phyloP scores from a whole-genome alignment of 495 filamentous ascomycete genomes.

The Darksidea phi region DNA sequence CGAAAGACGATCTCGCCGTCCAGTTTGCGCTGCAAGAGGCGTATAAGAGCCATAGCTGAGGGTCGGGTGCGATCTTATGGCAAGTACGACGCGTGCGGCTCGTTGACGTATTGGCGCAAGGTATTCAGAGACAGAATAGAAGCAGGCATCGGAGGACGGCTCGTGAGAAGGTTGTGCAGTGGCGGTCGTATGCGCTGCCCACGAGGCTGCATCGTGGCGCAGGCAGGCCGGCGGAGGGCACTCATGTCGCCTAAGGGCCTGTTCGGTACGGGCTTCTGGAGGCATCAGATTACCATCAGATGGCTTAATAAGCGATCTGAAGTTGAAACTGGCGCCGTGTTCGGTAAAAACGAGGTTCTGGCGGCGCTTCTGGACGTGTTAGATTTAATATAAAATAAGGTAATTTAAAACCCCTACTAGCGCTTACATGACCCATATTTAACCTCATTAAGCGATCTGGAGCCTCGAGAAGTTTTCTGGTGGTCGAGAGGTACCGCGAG shows the following conservation, averaged over 20 bases:
- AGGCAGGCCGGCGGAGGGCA: slow-evolving; percentile 17
- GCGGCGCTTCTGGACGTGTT: too few species aligned
- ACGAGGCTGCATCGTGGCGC: slow-evolving; percentile 28
- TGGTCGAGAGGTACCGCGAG: too few species aligned
- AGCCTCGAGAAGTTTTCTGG: too few species aligned
- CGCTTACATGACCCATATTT: too few species aligned
- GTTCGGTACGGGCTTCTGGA: too few species aligned
- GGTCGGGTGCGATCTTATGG: slow-evolving; percentile 10
- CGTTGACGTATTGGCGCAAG: slow-evolving; percentile 15
- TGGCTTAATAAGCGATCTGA: too few species aligned
- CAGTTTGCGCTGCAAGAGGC: slow-evolving; percentile 24
- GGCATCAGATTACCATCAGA: too few species aligned
- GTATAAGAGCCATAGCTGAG: slow-evolving; percentile 21
- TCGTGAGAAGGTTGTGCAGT: slow-evolving; percentile 5
- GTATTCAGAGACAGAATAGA: slow-evolving; percentile 20
- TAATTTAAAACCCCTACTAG: too few species aligned
- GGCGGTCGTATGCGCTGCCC: slow-evolving; percentile 20
- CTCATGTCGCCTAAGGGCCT: neutral
- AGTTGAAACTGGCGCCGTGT: too few species aligned
- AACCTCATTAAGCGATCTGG: too few species aligned
- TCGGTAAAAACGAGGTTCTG: too few species aligned
- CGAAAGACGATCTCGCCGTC: slow-evolving; percentile 22
- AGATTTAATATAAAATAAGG: too few species aligned
- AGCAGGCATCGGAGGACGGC: slow-evolving; percentile 15
- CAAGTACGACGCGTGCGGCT: slow-evolving; percentile 15